Percentiles rank a stretch among this genome's conserved stretches.
Conservation (phyloP, 805 yeast genomes). For the Saccharomyces kudriavzevii region DNA sequence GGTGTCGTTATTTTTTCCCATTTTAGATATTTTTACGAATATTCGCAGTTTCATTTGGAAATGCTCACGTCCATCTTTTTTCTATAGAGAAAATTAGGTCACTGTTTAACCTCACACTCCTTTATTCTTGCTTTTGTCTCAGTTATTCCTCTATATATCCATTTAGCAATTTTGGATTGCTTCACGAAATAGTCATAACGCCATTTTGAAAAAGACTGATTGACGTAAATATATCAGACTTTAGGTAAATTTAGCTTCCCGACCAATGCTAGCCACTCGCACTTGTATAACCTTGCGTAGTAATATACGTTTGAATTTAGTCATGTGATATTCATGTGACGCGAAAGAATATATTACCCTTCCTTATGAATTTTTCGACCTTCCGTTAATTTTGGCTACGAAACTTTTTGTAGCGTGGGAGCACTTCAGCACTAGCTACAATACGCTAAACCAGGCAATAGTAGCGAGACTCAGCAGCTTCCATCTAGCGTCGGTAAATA, state of each 20-base stretch:
- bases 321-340: not conserved
- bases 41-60: no score
- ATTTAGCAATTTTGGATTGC: no score
- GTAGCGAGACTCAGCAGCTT: not conserved
- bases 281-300: not conserved
- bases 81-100: no score
- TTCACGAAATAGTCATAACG: no score
- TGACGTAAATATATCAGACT: no score
- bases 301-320: not conserved
- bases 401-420: not conserved
- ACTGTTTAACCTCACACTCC: no score
- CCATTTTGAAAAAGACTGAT: not conserved
- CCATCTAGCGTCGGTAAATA: not conserved
- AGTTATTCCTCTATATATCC: no score
- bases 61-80: no score
- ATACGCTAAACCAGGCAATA: not conserved
- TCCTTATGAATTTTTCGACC: not conserved
- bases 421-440: not conserved
- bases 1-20: not conserved
- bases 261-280: not conserved
- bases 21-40: no score
- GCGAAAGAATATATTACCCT: not conserved
- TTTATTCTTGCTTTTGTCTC: no score
- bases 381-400: not conserved
- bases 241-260: no score